Evolutionary conservation across 108 stramenopile species (phyloP), one percentile per base, ranked within the genome.

Genomic region (Phaeodactylum tricornutum): DNA sequence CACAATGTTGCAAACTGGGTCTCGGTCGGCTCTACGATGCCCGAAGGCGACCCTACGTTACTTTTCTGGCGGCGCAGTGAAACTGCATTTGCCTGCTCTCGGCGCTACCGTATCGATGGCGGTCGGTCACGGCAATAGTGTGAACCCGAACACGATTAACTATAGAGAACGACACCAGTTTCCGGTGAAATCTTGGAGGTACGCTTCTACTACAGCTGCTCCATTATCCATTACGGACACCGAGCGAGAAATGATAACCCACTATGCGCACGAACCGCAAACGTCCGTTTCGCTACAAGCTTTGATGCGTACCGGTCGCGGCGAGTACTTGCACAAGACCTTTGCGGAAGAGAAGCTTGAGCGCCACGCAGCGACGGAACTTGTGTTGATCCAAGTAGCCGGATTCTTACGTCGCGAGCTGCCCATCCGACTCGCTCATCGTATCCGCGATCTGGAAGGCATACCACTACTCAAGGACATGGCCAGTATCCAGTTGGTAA

Each of bases 371-470:
- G 77, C 77, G 0, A 78, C 72, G 2, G 59, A 74, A 5, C 43
- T 63, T 43, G 71, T 78, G 7, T 64, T 78, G 37, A 78, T 74
- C 25, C 67, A 83, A 59, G 81, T 86, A n/a, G 95, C 97, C 23
- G 63, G 71, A 42, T 98, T 98, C 58, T 54, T 98, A 19, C 82
- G 93, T 45, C 77, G 77, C 21, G 97, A 98, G 69, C 70, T 98
- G 15, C 97, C 95, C 40, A 95, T 98, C 47, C 97, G 97, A 16
- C 67, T 98, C 16, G 97, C 97, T 5, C 94, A 95, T 69, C 84
- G 97, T 29, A 89, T 96, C 40, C 60, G 77, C 16, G 94, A 96
- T 74, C 57, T 98, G 29, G 81, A 92, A 35, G 67, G 79, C 32
- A 79, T 97, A 1, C 86, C 76, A 31, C 33, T 74, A 29, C 55